phyloP scores from a whole-genome alignment of 768 basidiomycete species.

The Lentinula guzmanii region DNA sequence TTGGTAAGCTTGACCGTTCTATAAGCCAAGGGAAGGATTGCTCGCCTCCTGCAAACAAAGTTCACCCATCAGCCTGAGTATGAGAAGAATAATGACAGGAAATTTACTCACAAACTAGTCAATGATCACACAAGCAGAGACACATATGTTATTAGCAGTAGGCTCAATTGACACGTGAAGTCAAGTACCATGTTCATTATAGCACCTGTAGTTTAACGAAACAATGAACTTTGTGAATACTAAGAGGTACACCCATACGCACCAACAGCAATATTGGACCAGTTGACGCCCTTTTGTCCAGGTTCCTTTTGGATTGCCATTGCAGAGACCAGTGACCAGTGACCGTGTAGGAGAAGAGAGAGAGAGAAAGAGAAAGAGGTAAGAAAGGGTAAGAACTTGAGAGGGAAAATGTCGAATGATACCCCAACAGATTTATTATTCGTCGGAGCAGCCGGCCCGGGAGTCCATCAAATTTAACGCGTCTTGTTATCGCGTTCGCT shows the following conservation, averaged over 20 bases:
- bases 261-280: slow-evolving; percentile 96
- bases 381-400: slow-evolving; percentile 15
- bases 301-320: slow-evolving; percentile 86
- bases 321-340: slow-evolving; percentile 9
- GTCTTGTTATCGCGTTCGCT: not conserved
- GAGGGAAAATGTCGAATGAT: slow-evolving; percentile 11
- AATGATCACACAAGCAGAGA: slow-evolving; percentile 4
- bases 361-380: slow-evolving; percentile 8
- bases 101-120: slow-evolving; percentile 46
- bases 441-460: not conserved
- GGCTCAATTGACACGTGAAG: slow-evolving; percentile 8
- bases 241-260: slow-evolving; percentile 24
- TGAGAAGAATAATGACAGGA: not conserved
- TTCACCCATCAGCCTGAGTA: not conserved
- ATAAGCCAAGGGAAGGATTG: slow-evolving; percentile 30
- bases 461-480: not conserved
- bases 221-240: slow-evolving; percentile 14
- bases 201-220: slow-evolving; percentile 48
- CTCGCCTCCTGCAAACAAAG: slow-evolving; percentile 61
- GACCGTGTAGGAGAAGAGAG: slow-evolving; percentile 11
- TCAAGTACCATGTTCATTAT: slow-evolving; percentile 95
- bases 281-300: slow-evolving; percentile 86
- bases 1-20: slow-evolving; percentile 21
- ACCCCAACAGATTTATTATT: not conserved
- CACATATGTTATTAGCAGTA: not conserved